Base-by-base conservation (phyloP, 2,329 filamentous ascomycete species). In the Sphaerulina musiva region DNA sequence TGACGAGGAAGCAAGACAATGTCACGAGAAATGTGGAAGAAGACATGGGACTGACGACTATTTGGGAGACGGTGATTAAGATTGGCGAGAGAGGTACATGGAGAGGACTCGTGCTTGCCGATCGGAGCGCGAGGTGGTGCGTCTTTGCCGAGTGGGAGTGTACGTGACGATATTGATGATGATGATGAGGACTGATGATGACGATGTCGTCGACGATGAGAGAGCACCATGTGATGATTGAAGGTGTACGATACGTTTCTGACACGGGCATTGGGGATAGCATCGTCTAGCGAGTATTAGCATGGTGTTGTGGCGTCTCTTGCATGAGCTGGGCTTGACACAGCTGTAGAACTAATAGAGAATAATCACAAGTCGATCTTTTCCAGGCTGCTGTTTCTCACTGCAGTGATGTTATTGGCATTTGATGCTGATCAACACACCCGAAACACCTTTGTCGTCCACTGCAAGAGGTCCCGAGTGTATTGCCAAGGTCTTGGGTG, bases 31-130 rank as follows among this genome's bases (percentile, higher is more conserved):
- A 74, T 75, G 23, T 76, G 69, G 47, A 73, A 73, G 85, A 86
- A 50, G 82, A 82, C 31, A 69, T 70, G 14, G 83, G 82, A 40
- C 83, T 89, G 61, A 87, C 86, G 14, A 87, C 84, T 40, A 84
- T 82, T 4, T 95, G 89, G 88, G 89, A 93, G 74, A 93, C 89
- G 6, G 89, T 92, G 46, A 91, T 95, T 73, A 95, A 95, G 74
- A 89, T 89, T 72, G 87, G 86, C 0, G 89, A 95, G 73, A 80
- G 81, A 58, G 89, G 89, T 2, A 80, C 84, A 12, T 95, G 89
- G 88, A 79, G 89, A 59, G 88, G 87, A 1, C 72, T 95, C 57
- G 89, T 95, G 42, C 76, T 93, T 53, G 89, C 89, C 6, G 89
- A 95, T 73, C 80, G 89, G 51, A 91, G 85, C 56, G 88, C 88